Evolutionary conservation across 2,329 filamentous ascomycete genomes (phyloP), one percentile per base, ranked within the genome.

Genomic region (Pseudogymnoascus sp.): DNA sequence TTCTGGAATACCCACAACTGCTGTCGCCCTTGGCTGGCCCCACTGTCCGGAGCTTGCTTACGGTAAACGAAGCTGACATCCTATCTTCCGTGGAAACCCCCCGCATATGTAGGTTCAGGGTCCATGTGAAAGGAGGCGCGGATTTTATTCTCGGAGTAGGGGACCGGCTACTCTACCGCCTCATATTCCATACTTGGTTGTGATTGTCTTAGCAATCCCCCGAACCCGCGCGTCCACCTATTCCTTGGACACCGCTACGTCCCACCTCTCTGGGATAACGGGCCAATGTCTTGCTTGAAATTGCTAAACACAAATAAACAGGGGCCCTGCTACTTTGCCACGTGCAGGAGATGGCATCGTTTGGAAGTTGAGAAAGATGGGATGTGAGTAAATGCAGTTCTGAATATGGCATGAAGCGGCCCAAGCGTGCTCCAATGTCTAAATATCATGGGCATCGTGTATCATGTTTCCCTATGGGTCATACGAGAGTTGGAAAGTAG

Each of bases 401-500:
- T 29, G 41, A 50, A 15, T 29, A 29, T 50, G 44, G 44, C 10
- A 31, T 50, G 44, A 31, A 31, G 44, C 26, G 31, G 44, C 13
- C 11, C 26, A 29, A 31, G 17, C 11, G 17, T 7, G n/a, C n/a
- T 7, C 26, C 44, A 31, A 13, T 50, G 44, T 8, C 44, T 17
- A 15, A 50, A n/a, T 10, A 33, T 50, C n/a, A 17, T 29, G 44
- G 15, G 44, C 44, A 26, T 50, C 44, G 44, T 50, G 44, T 26
- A 17, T 33, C n/a, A 50, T 31, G 44, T 50, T 50, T 31, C 26
- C 26, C 7, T 10, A 31, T n/a, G 26, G 44, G 44, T 31, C n/a
- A 50, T 50, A 50, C 44, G 26, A 17, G 26, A 50, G 44, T 50
- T 33, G 31, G 44, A 31, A 50, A 50, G 44, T 50, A 50, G 44